phyloP scores from a whole-genome alignment of 352 stramenopile genomes.

The Aphanomyces astaci region DNA sequence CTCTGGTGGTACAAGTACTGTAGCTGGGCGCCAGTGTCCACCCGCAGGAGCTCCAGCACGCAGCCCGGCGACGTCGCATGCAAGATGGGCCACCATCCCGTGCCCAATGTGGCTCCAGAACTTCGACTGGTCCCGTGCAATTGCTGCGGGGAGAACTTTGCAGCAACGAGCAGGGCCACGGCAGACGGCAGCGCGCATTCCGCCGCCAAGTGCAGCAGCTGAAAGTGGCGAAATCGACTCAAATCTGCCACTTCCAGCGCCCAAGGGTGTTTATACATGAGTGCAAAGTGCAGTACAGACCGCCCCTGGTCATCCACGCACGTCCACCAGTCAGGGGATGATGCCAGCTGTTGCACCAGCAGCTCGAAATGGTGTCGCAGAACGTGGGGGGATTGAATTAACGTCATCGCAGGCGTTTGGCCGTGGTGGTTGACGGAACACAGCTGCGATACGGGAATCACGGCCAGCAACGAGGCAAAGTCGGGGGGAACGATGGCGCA shows the following conservation, averaged over 20 bases:
- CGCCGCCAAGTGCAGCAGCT: not conserved
- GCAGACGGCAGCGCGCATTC: not conserved
- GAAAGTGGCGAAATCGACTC: not conserved
- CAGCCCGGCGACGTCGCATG: not conserved
- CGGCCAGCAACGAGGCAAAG: not conserved
- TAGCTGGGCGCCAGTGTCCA: not conserved
- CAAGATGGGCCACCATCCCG: slow-evolving; percentile 8
- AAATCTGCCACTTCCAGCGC: not conserved
- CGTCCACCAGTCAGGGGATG: not conserved
- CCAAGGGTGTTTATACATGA: not conserved
- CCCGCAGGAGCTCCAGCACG: not conserved
- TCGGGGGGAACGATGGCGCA: not conserved
- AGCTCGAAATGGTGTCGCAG: not conserved
- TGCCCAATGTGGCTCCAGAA: too few relatives aligned
- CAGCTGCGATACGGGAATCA: not conserved
- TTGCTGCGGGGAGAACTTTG: not conserved
- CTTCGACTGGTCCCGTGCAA: too few relatives aligned
- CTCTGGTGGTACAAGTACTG: not conserved
- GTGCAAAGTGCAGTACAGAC: not conserved
- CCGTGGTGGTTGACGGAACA: not conserved
- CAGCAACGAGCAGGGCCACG: not conserved
- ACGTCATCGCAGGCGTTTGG: not conserved
- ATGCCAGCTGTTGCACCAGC: not conserved
- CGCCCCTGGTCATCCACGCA: not conserved
- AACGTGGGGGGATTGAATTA: not conserved